phyloP scores from a whole-genome alignment of 129 eudicot species.

The Solidago caesia region DNA sequence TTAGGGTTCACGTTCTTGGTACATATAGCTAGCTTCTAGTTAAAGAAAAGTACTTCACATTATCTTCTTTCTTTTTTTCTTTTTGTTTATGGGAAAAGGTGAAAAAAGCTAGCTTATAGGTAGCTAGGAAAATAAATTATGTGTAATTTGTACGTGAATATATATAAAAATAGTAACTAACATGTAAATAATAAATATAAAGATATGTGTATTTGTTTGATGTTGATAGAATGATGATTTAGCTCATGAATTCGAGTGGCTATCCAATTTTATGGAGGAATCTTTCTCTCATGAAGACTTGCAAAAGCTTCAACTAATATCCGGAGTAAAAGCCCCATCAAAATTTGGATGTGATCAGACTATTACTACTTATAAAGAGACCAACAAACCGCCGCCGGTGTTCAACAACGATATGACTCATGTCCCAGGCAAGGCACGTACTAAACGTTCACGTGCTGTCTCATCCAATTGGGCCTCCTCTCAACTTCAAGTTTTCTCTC shows the following conservation, averaged over 20 bases:
- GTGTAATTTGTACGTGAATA: no score
- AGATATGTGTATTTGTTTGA: neutral
- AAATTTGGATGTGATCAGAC: conserved; percentile 30
- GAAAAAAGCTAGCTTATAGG: conserved; percentile 3
- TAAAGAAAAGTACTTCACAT: conserved; percentile 9
- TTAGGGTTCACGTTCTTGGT: conserved; percentile 3
- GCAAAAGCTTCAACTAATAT: conserved; percentile 52
- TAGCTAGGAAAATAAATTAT: neutral
- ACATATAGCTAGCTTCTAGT: conserved; percentile 17
- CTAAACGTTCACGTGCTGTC: conserved; percentile 77
- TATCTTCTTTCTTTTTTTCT: neutral
- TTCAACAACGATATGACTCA: conserved; percentile 44
- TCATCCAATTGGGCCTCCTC: conserved; percentile 74
- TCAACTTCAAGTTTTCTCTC: conserved; percentile 38
- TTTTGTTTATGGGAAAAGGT: neutral
- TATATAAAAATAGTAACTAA: neutral
- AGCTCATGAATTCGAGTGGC: conserved; percentile 75
- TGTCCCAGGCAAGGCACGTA: conserved; percentile 82
- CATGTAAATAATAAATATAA: neutral
- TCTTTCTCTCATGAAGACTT: conserved; percentile 66
- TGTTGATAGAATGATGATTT: conserved; percentile 59
- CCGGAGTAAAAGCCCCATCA: conserved; percentile 46
- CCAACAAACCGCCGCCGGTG: neutral
- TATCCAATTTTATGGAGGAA: conserved; percentile 69
- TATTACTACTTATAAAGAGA: conserved; percentile 1